Percentiles rank a stretch among this genome's conserved stretches.
Evolutionary conservation across 805 yeast species (phyloP).

Genomic region (Candida tammaniensis): DNA sequence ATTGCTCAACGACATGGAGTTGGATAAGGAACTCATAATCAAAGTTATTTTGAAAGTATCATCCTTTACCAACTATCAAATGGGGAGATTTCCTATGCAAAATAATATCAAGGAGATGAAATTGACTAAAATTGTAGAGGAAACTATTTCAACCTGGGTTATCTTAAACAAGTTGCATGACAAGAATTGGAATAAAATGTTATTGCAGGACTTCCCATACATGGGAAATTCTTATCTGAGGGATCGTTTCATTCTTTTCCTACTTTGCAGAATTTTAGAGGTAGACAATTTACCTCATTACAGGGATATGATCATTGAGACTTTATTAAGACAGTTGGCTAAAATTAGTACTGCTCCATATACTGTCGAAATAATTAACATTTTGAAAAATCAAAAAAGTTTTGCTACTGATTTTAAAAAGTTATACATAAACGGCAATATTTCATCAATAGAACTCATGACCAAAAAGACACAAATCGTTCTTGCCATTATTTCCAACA

Average conservation of each 20-base stretch:
- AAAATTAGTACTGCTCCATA: conserved; percentile 26
- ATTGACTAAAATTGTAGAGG: conserved; percentile 23
- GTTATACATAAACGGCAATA: conserved; percentile 1
- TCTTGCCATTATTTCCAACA: conserved; percentile 1
- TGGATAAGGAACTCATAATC: not conserved
- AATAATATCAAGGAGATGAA: conserved; percentile 19
- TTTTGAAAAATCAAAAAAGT: conserved; percentile 2
- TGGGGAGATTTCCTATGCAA: conserved; percentile 35
- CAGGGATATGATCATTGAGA: conserved; percentile 19
- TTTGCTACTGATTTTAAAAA: conserved; percentile 1
- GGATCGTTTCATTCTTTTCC: conserved; percentile 26
- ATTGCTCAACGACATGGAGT: not conserved
- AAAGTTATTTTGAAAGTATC: conserved; percentile 4
- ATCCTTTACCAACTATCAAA: conserved; percentile 21
- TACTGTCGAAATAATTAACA: conserved; percentile 16
- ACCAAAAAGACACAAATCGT: conserved; percentile 9
- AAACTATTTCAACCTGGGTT: conserved; percentile 30
- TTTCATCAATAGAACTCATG: conserved; percentile 9
- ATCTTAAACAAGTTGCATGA: conserved; percentile 14
- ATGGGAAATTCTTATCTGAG: conserved; percentile 38
- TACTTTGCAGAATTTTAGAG: conserved; percentile 24
- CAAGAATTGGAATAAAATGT: conserved; percentile 34
- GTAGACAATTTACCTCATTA: conserved; percentile 19
- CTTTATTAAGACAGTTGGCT: conserved; percentile 24
- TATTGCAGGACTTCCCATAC: conserved; percentile 37